Evolutionary conservation across 2,329 filamentous ascomycete genomes (phyloP), one percentile per base, ranked within the genome.

Genomic region (Fusarium sambucinum): DNA sequence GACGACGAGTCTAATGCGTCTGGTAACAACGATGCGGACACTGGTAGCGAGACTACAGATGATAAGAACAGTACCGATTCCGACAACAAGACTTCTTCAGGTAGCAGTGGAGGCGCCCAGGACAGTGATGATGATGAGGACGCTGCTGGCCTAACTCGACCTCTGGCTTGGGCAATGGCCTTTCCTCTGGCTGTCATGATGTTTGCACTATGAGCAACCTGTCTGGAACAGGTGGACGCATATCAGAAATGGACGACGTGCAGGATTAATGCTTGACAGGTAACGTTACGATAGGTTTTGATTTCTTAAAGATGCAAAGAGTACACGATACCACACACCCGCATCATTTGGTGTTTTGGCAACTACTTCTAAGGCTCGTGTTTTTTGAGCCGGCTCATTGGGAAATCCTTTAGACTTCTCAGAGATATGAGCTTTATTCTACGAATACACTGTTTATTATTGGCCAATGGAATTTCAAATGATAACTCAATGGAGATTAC

Each of bases 1-100:
- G 77, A 82, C 38, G 77, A 84, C 59, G 76, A 80, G 56, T 78
- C 78, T 72, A 86, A 86, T 79, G 76, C 76, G 68, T 77, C 79
- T 14, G 83, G 83, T 71, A 80, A 76, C 71, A 84, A 84, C 76
- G 74, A 72, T 17, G 75, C 75, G 53, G 67, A 77, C 41, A 81
- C 78, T 37, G 77, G 76, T 54, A 76, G 71, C 55, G 72, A 70
- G 47, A 71, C 64, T 30, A 61, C 56, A 32, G 66, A 58, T 14
- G 68, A 73, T n/a, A 72, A 52, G 23, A 70, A 73, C 19, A 72
- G 66, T 45, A 69, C 69, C 9, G 55, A 55, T 44, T 42, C 66
- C 16, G 59, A 65, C 32, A 68, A 65, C 51, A 68, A 51, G 54
- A 72, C 63, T 30, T 69, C 38, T 13, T 54, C 51, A 7, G 27